Base-by-base conservation (phyloP, 1,139 yeast genomes). In the Saccharomycopsis phalli region DNA sequence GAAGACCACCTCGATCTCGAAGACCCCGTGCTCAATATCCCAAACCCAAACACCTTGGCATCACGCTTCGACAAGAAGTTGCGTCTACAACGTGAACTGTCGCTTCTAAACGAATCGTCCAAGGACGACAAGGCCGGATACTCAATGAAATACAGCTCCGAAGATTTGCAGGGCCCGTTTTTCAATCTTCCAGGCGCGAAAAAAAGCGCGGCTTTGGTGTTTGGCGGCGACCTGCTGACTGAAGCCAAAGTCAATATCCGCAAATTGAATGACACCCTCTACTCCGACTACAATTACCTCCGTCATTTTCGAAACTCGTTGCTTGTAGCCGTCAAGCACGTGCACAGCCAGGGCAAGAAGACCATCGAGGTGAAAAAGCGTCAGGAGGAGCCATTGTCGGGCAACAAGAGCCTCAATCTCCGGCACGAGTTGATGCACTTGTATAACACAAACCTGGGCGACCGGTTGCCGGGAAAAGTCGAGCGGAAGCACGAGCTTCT, bases 261-360 rank as follows among this genome's bases (percentile, higher is more conserved):
- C 25, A 41, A 39, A 19, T 27, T 44, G 18, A 44, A 44, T 26
- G 47, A 44, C 31, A 40, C 42, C 22, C 19, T 44, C 10, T 40
- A 44, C 25, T 36, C 36, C 20, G 45, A 42, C 25, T 44, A 41
- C 17, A 39, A 38, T 27, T 36, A 38, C 17, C 19, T 41, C 19
- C 18, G 46, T 27, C 38, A 41, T 22, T 44, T 44, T 23, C 29
- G 36, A n/a, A 44, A 41, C 29, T 44, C 47, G 13, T 38, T 44
- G 21, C 27, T 38, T 10, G 38, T 32, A 34, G 13, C 38, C 19
- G 31, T 44, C 1, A 32, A 33, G 20, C 32, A 25, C n/a, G 36
- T 42, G 10, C 14, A 44, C 21, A 35, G 37, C 3, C 30, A 13
- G 14, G 22, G 33, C 5, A 36, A 36, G 20, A 17, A 30, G 6